Conservation (phyloP, 1,284 basidiomycete genomes). For the Ceratobasidium sp. region DNA sequence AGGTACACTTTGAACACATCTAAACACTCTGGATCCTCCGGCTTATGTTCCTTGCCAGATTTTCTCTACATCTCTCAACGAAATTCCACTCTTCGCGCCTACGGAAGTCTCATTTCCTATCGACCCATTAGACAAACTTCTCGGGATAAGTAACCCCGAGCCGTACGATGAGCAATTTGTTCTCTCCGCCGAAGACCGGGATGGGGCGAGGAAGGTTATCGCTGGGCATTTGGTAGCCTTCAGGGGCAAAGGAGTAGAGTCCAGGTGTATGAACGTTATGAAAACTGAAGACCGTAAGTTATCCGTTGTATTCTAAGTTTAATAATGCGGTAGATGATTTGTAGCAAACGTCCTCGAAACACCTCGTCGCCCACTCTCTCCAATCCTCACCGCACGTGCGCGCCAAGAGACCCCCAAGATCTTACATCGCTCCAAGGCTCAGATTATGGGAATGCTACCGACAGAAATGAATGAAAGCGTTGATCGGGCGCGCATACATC, state of each 20-base stretch:
- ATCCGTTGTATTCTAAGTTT: too few relatives aligned
- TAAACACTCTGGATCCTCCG: too few relatives aligned
- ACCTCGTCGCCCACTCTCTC: slow-evolving; percentile 33
- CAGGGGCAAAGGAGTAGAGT: not conserved
- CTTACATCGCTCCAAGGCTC: slow-evolving; percentile 17
- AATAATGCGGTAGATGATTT: not conserved
- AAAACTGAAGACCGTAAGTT: slow-evolving; percentile 28
- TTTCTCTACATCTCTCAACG: slow-evolving; percentile 5
- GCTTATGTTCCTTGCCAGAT: not conserved
- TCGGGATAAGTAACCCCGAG: not conserved
- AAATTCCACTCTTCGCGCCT: slow-evolving; percentile 2
- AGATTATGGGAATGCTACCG: slow-evolving; percentile 29
- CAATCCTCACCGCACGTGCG: slow-evolving; percentile 35
- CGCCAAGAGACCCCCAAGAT: slow-evolving; percentile 25
- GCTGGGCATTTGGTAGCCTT: slow-evolving; percentile 1
- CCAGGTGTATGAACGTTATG: not conserved
- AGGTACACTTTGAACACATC: too few relatives aligned
- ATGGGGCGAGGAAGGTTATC: not conserved
- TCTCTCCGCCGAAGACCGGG: slow-evolving; percentile 2
- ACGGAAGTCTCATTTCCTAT: slow-evolving; percentile 26
- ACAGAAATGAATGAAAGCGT: slow-evolving; percentile 12
- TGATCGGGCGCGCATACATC: slow-evolving; percentile 38
- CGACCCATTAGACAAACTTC: slow-evolving; percentile 33
- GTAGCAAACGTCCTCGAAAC: slow-evolving; percentile 23
- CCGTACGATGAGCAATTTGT: slow-evolving; percentile 23